Percentiles rank a stretch among this genome's conserved stretches.
These are phyloP conservation scores for Penicillium olsonii DNA, from an alignment of 2,329 filamentous ascomycete species.

Conservation along the genomic window DNA sequence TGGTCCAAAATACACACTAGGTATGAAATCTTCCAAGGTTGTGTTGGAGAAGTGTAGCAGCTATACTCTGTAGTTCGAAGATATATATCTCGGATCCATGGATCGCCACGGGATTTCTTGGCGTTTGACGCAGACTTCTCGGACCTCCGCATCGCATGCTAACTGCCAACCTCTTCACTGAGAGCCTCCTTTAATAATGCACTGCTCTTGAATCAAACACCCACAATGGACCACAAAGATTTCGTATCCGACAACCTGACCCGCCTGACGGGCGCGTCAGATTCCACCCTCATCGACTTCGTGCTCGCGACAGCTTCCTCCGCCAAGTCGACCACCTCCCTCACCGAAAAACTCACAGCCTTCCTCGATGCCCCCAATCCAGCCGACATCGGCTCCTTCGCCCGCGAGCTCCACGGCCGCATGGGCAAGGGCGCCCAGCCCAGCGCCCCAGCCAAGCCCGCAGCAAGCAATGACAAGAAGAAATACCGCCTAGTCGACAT, in stretches of 20 bases:
- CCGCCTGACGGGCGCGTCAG: conserved; percentile 57
- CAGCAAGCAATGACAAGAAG: conserved; percentile 42
- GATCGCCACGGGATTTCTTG: conserved; percentile 21
- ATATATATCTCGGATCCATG: conserved; percentile 3
- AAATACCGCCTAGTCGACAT: conserved; percentile 58
- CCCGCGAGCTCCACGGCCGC: conserved; percentile 47
- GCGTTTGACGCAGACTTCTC: conserved; percentile 12
- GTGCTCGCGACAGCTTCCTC: conserved; percentile 56
- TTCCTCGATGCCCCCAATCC: conserved; percentile 52
- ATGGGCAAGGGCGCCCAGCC: conserved; percentile 25
- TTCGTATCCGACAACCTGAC: conserved; percentile 55
- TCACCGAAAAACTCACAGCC: conserved; percentile 53
- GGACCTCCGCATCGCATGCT: not conserved
- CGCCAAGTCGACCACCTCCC: conserved; percentile 49
- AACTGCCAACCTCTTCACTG: not conserved
- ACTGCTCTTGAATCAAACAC: not conserved
- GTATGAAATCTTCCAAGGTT: too few species aligned
- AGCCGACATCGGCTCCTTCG: conserved; percentile 50
- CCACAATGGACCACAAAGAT: conserved; percentile 41
- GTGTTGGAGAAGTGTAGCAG: too few species aligned
- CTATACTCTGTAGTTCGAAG: too few species aligned
- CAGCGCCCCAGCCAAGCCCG: conserved; percentile 12
- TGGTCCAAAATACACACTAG: too few species aligned
- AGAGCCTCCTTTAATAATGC: not conserved
- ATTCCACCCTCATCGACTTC: conserved; percentile 59